Evolutionary conservation across 2,329 filamentous ascomycete species (phyloP).

Genomic region (Didymellaceae sp.): DNA sequence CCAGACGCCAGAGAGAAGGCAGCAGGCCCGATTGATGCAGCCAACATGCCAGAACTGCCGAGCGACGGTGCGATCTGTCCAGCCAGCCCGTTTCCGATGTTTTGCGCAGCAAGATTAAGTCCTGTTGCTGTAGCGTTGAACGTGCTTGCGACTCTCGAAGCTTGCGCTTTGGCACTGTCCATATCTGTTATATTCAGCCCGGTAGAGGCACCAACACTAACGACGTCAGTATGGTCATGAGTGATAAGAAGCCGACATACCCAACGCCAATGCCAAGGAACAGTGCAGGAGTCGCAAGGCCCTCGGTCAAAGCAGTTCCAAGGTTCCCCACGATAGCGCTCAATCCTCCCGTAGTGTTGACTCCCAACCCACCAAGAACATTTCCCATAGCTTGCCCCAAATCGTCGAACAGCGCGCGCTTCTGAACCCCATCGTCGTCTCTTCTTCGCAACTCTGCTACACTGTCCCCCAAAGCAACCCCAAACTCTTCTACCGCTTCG

Average conservation of each 20-base stretch:
- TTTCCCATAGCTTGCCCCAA: conserved; percentile 13
- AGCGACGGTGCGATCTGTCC: conserved; percentile 29
- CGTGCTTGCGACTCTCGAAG: conserved; percentile 26
- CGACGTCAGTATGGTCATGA: conserved; percentile 11
- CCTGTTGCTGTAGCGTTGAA: conserved; percentile 32
- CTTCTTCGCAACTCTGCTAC: conserved; percentile 19
- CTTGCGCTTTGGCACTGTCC: conserved; percentile 23
- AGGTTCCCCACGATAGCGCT: conserved; percentile 21
- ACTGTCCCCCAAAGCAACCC: conserved; percentile 24
- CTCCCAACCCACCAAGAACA: conserved; percentile 2
- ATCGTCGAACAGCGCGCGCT: conserved; percentile 20
- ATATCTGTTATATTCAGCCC: conserved; percentile 34
- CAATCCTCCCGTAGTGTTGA: conserved; percentile 24
- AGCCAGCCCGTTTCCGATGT: conserved; percentile 34
- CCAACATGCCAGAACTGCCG: neutral
- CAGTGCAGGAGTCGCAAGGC: conserved; percentile 34
- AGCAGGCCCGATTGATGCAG: conserved; percentile 24
- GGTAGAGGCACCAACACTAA: conserved; percentile 35
- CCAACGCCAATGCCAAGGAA: conserved; percentile 42
- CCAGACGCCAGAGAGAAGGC: conserved; percentile 37
- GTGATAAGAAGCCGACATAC: conserved; percentile 15
- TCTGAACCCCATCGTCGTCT: conserved; percentile 4
- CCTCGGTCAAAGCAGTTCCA: conserved; percentile 17
- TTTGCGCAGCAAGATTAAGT: conserved; percentile 33
- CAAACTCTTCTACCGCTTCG: conserved; percentile 24